Base-by-base conservation (phyloP, 768 basidiomycete genomes). In the Russula sp. region DNA sequence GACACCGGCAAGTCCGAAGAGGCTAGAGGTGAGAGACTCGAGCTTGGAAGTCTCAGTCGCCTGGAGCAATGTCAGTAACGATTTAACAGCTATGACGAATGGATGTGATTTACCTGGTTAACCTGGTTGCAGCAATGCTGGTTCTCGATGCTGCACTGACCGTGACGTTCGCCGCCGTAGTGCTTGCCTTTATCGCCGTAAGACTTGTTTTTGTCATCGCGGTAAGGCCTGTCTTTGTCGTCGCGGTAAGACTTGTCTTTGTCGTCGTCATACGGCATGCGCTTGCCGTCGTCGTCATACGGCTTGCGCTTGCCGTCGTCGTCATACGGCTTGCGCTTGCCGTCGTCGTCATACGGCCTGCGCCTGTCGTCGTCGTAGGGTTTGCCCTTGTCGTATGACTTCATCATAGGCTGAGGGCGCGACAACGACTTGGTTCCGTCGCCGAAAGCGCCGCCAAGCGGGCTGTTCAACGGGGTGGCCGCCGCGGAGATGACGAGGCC, bases 401-500 rank as follows among this genome's bases (percentile, higher is more conserved):
- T n/a, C n/a, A n/a, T 51, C 28, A 38, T 14, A 32, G 40, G 1
- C 22, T 38, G 48, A 24, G 62, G 49, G 38, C 28, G 20, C 26
- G 40, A 30, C 11, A 34, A 9, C 30, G 28, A 30, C 62, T 44
- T 52, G 18, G 50, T 16, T 34, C 50, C 56, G 26, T 40, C 58
- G 6, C 48, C 44, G 46, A 44, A 34, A 26, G 38, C 5, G 16
- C 59, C 57, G 10, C 42, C 22, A 28, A 48, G 28, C 24, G 63
- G 44, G 34, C n/a, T n/a, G n/a, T n/a, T 59, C 59, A 56, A 51
- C 14, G 64, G 64, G 2, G 49, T 65, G 32, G 64, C 59, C 26
- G 64, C 59, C 40, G 55, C 59, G 40, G 64, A 65, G 64, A 65
- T 44, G 32, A 36, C 60, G 40, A 65, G 64, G 30, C 59, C 64